These are phyloP conservation scores for Salvia miltiorrhiza DNA, from an alignment of 257 asterid genomes.

Conservation along the genomic window DNA sequence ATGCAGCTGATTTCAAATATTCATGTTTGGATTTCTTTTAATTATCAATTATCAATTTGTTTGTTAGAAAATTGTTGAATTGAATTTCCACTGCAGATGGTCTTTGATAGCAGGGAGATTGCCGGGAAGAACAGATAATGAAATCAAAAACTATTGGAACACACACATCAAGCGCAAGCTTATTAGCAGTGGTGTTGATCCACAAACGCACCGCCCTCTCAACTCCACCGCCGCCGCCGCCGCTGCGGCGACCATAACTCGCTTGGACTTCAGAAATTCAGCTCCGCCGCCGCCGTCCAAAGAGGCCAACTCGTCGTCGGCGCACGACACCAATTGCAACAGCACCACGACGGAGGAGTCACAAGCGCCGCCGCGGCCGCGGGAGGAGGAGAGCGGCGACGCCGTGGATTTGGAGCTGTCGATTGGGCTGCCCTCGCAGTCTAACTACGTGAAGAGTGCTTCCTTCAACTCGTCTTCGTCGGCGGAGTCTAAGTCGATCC, in stretches of 20 bases:
- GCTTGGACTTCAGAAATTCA: constrained; percentile 47
- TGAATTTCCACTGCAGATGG: constrained; percentile 48
- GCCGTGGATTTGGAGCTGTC: constrained; percentile 62
- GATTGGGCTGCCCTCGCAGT: constrained; percentile 56
- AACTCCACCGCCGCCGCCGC: constrained; percentile 26
- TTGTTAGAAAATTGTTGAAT: background rate
- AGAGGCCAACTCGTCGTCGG: constrained; percentile 33
- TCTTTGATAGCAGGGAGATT: constrained; percentile 83
- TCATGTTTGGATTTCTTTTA: too few relatives aligned
- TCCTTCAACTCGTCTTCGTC: constrained; percentile 30
- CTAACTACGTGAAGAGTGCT: constrained; percentile 25
- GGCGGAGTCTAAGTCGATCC: constrained; percentile 29
- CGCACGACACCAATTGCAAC: constrained; percentile 56
- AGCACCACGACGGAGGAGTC: constrained; percentile 85
- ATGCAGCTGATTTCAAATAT: constrained; percentile 4
- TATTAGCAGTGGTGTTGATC: constrained; percentile 72
- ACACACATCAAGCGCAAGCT: constrained; percentile 87
- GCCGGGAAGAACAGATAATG: constrained; percentile 87
- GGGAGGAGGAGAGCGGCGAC: constrained; percentile 10
- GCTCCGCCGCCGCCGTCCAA: constrained; percentile 18
- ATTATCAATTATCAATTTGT: background rate
- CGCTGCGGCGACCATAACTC: constrained; percentile 21
- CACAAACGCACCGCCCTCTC: constrained; percentile 69
- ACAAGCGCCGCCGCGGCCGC: constrained; percentile 23
- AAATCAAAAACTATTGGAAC: constrained; percentile 89